Evolutionary conservation across 2,329 filamentous ascomycete genomes (phyloP), one percentile per base, ranked within the genome.

Genomic region (Aspergillus calidoustus): DNA sequence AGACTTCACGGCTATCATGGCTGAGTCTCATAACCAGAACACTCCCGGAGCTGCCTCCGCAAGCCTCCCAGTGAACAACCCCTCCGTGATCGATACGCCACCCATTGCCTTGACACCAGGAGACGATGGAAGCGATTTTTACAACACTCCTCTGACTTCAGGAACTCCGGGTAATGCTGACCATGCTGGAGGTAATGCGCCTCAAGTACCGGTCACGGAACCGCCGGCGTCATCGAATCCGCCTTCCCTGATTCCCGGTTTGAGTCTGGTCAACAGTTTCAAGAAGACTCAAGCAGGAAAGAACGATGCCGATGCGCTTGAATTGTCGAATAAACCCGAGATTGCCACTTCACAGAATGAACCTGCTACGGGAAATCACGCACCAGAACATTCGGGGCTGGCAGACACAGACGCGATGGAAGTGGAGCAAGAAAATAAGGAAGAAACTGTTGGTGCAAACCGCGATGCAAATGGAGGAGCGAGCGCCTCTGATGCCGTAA

Each of bases 71-170:
- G 55, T 65, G 17, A 74, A 75, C 57, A 69, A 62, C 52, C 64
- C 74, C 53, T 68, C 66, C 59, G 66, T 65, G 52, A 70, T 64
- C 48, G 71, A 76, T 55, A 69, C 68, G 64, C 72, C 71, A 67
- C 69, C 74, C 53, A 63, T 72, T 59, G 63, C 70, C 60, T 68
- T 66, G 60, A 73, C 74, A 22, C 72, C 69, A 8, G 65, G 64
- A 22, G 78, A 78, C 59, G 73, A 77, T 68, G 76, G 70, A 54
- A 79, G 76, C 61, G 76, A 80, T 68, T 79, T 79, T 49, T 79
- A 80, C 69, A 78, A 77, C 57, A 79, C 77, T 9, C 75, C 76
- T 3, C 65, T 73, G 58, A 66, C 64, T 49, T 67, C 68, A 48
- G 72, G 68, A 13, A 76, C 73, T 0, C 74, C 75, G 3, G 63